Conservation (phyloP, 306 rosid species). For the Ormosia emarginata region DNA sequence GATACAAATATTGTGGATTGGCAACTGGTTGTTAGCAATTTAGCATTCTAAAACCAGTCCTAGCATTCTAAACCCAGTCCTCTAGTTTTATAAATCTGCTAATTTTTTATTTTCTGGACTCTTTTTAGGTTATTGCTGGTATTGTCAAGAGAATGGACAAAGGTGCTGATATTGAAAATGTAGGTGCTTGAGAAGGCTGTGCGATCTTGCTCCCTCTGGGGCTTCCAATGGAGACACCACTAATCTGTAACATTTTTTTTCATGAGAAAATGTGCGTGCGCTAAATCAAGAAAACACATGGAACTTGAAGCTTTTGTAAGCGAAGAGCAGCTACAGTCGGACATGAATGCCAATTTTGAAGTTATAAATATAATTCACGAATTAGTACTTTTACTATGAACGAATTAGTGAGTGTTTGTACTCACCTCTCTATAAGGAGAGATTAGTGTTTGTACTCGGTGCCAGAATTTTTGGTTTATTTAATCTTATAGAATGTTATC, state of each 20-base stretch:
- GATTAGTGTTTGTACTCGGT: neutral
- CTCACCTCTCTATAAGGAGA: neutral
- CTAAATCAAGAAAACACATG: neutral
- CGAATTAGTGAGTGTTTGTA: neutral
- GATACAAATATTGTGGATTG: neutral
- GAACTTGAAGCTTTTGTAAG: neutral
- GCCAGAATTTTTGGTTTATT: neutral
- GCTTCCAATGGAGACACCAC: conserved; percentile 2
- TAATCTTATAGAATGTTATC: neutral
- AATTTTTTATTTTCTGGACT: neutral
- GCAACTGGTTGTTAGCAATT: neutral
- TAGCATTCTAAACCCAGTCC: neutral
- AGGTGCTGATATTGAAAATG: conserved; percentile 70
- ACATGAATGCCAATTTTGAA: conserved; percentile 28
- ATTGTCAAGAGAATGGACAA: conserved; percentile 84
- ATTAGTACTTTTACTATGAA: neutral
- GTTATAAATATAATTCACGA: neutral
- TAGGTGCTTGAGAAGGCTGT: conserved; percentile 53
- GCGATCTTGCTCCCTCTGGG: conserved; percentile 1
- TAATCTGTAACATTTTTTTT: neutral
- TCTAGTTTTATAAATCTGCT: neutral
- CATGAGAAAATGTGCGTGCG: neutral
- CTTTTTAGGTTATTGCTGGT: conserved; percentile 85
- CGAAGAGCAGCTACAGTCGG: conserved; percentile 14
- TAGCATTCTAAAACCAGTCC: neutral